A percentile compares a stretch with the other conserved stretches of the same genome.
Conservation (phyloP, 2,329 filamentous ascomycete species). For the Pseudocercospora eumusae region DNA sequence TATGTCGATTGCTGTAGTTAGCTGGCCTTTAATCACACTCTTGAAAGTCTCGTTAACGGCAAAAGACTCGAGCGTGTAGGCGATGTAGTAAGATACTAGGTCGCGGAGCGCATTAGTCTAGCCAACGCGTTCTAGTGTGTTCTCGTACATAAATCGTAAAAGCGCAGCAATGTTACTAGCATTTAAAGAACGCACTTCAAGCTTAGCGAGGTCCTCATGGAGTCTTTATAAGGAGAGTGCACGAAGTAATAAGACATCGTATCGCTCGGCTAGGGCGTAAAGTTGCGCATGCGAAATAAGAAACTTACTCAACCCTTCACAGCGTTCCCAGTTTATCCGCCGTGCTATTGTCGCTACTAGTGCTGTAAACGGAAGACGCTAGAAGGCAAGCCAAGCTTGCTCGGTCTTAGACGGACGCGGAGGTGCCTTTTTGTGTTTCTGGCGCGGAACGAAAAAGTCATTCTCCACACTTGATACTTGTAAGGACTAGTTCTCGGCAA, state of each 20-base stretch:
- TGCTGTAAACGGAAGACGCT: not conserved
- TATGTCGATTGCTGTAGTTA: not conserved
- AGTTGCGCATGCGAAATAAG: not conserved
- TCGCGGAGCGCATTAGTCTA: not conserved
- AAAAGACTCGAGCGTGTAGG: not conserved
- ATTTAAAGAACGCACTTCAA: not conserved
- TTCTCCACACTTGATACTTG: not conserved
- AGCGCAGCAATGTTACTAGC: not conserved
- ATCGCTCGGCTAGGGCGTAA: not conserved
- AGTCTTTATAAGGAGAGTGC: not conserved
- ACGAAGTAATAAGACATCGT: not conserved
- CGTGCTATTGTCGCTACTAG: not conserved
- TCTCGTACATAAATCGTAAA: not conserved
- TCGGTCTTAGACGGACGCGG: not conserved
- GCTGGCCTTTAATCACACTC: not conserved
- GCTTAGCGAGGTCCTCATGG: not conserved
- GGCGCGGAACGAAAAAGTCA: not conserved
- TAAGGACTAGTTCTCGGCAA: not conserved
- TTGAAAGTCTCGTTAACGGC: not conserved
- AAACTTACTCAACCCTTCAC: not conserved
- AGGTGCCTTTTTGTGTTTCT: not conserved
- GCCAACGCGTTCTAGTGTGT: not conserved
- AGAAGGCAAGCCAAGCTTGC: not conserved
- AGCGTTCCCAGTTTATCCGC: not conserved
- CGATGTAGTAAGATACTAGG: not conserved